Percentiles rank a stretch among this genome's conserved stretches.
Evolutionary conservation across 768 basidiomycete species (phyloP).

Genomic region (Lactifluus rugatus): DNA sequence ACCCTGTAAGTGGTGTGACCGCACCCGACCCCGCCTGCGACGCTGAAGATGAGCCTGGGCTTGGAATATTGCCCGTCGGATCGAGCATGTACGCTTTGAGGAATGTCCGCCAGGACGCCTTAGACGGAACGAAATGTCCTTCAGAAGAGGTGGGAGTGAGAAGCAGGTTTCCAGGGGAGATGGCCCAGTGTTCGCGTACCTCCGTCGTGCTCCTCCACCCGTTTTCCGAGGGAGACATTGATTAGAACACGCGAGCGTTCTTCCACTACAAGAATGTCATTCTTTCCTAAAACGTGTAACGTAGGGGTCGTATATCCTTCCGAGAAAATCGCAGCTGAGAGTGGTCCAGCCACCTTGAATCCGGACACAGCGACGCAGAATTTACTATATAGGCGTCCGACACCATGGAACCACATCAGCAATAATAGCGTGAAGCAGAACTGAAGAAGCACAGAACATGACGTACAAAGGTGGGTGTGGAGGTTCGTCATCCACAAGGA

Average conservation of each 20-base stretch:
- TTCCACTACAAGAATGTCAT: conserved; percentile 62
- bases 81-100: conserved; percentile 54
- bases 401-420: conserved; percentile 1
- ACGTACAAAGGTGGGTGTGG: conserved; percentile 70
- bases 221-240: conserved; percentile 41
- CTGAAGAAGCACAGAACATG: neutral
- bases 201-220: conserved; percentile 71
- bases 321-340: conserved; percentile 41
- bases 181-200: conserved; percentile 36
- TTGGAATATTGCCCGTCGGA: conserved; percentile 38
- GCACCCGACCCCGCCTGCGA: conserved; percentile 39
- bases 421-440: neutral
- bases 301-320: conserved; percentile 57
- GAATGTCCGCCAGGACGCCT: conserved; percentile 67
- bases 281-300: conserved; percentile 68
- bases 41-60: conserved; percentile 29
- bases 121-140: conserved; percentile 83
- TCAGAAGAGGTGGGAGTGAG: neutral
- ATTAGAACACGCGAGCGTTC: conserved; percentile 56
- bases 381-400: conserved; percentile 31
- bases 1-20: conserved; percentile 31
- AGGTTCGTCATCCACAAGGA: conserved; percentile 52
- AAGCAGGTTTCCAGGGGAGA: neutral
- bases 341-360: conserved; percentile 42
- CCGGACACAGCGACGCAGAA: conserved; percentile 74